phyloP scores from a whole-genome alignment of 805 yeast species.

The Scheffersomyces coipomensis region DNA sequence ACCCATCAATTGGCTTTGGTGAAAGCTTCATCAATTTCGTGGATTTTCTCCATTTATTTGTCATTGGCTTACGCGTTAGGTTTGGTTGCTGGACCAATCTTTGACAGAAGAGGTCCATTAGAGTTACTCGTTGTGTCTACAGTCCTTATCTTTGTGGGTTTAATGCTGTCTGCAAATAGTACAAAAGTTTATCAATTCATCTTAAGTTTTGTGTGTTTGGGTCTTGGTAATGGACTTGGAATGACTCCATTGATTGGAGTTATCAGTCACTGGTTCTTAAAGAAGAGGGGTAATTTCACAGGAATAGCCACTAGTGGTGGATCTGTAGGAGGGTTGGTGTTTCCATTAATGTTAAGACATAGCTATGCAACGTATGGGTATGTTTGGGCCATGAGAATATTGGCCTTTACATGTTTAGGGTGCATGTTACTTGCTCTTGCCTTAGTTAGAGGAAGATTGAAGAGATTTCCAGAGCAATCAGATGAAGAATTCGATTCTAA shows the following conservation, averaged over 20 bases:
- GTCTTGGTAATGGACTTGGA: slow-evolving; percentile 58
- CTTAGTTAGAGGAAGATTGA: neutral
- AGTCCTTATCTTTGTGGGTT: slow-evolving; percentile 42
- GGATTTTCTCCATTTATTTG: slow-evolving; percentile 62
- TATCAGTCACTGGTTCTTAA: slow-evolving; percentile 64
- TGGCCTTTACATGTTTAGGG: slow-evolving; percentile 32
- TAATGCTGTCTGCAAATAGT: slow-evolving; percentile 58
- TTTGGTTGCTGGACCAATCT: slow-evolving; percentile 55
- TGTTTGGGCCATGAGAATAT: slow-evolving; percentile 56
- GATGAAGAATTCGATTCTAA: neutral
- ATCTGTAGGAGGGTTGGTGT: slow-evolving; percentile 60
- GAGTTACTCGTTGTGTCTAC: slow-evolving; percentile 43
- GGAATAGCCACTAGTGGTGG: slow-evolving; percentile 70
- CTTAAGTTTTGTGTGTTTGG: slow-evolving; percentile 54
- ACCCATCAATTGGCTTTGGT: slow-evolving; percentile 49
- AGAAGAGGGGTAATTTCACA: slow-evolving; percentile 51
- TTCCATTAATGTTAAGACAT: slow-evolving; percentile 53
- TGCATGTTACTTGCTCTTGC: too few species aligned
- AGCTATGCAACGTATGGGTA: slow-evolving; percentile 49
- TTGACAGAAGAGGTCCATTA: slow-evolving; percentile 60
- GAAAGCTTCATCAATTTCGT: slow-evolving; percentile 49
- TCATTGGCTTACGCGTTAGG: slow-evolving; percentile 49
- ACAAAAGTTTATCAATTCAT: slow-evolving; percentile 57
- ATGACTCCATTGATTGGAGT: slow-evolving; percentile 62
- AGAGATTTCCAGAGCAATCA: neutral